Evolutionary conservation across 805 yeast genomes (phyloP), one percentile per base, ranked within the genome.

Genomic region (Candida endomychidarum): DNA sequence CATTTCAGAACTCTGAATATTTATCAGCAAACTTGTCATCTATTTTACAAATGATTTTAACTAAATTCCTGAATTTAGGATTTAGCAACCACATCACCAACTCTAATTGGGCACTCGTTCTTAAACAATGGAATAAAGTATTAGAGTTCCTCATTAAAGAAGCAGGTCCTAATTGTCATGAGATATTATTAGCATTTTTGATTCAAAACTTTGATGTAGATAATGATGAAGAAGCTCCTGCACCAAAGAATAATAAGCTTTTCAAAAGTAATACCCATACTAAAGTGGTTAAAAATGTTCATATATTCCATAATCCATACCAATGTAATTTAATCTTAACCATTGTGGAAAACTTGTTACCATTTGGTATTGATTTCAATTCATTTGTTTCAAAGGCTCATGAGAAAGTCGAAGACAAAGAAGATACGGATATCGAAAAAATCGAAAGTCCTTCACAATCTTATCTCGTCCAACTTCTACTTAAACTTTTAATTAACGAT

Each of bases 1-100:
- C 63, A 45, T 60, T 67, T 34, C 74, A 66, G 40, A 55, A 63
- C 36, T 49, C 59, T 1, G 70, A 66, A n/a, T 69, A 50, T 39
- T 54, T 67, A 21, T 50, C 72, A 0, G 30, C 38, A 5, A 61
- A 60, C 19, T 38, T 67, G 20, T 31, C 51, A 2, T 34, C 18
- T 3, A 57, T 67, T 28, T 40, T 70, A 19, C 70, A 65, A 35
- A 24, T 37, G 2, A 54, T 66, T 2, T 51, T 70, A 24, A 40
- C 39, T 16, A 64, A 61, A 41, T 66, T 68, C 37, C 53, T 54
- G 17, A 44, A 49, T 29, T 12, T 25, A 11, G 28, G 33, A 12
- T 37, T 42, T n/a, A 40, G 47, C 2, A 41, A 42, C 22, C 73
- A 67, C 37, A 40, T 65, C 12, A 64, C 57, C 28, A 64, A 58